Conservation (phyloP, 805 yeast genomes). For the Suhomyces vadensis region DNA sequence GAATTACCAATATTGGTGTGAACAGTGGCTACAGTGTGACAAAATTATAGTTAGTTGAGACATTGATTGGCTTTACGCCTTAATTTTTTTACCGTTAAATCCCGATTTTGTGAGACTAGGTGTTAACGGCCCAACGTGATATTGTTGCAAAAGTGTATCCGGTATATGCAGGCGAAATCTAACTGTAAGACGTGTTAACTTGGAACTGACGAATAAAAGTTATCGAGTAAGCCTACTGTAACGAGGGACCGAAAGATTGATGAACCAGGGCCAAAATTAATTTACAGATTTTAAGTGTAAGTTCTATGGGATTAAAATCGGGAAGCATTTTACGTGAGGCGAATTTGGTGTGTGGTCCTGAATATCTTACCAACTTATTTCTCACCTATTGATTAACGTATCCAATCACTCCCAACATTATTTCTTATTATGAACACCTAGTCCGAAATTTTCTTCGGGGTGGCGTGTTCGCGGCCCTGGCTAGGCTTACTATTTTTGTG, state of each 20-base stretch:
- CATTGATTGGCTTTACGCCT: no score
- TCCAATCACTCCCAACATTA: slow-evolving; percentile 1
- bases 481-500: slow-evolving; percentile 1
- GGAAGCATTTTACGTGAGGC: no score
- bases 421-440: slow-evolving; percentile 2
- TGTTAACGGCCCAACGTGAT: neutral
- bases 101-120: neutral
- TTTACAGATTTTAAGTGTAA: no score
- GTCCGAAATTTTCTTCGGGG: slow-evolving; percentile 2
- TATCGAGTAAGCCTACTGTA: neutral
- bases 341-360: no score
- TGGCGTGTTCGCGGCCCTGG: neutral
- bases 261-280: no score
- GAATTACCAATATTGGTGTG: no score
- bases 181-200: neutral
- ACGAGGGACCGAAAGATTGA: no score
- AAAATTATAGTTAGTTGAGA: no score
- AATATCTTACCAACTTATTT: neutral
- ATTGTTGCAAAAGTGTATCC: neutral
- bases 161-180: neutral
- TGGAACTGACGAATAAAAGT: neutral
- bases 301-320: neutral
- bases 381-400: neutral
- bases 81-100: neutral
- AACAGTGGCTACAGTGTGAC: no score